Evolutionary conservation across 1,284 basidiomycete species (phyloP), one percentile per base, ranked within the genome.

Genomic region (Earliella scabrosa): DNA sequence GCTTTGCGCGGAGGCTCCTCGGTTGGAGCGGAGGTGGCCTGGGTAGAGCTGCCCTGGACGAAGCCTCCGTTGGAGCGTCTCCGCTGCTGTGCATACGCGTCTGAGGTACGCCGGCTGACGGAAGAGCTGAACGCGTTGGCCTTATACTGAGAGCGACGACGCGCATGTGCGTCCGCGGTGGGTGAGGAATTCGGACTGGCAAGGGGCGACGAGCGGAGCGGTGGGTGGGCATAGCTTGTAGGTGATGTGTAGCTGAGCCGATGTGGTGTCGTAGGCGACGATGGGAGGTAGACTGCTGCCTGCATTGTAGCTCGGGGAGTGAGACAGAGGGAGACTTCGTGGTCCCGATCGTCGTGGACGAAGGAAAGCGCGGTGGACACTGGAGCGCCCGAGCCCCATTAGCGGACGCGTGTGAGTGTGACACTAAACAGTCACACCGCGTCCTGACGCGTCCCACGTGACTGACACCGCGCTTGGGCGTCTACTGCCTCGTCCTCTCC

Each of bases 1-100:
- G 71, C 59, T 49, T 81, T 82, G 56, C 77, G 72, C 1, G 77
- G 68, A 0, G 68, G 63, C 50, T 80, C 79, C 29, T 71, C 59
- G 0, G 62, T 60, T 4, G 54, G 48, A 4, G 41, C 52, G n/a
- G n/a, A n/a, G 11, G 55, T 49, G 10, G 50, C 35, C 35, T 40
- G 39, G 36, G 38, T 57, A 45, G 46, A 45, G 24, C 40, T 55
- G 11, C 52, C 52, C 11, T 44, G 50, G 16, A 41, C 46, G 35
- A 44, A 51, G 10, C 4, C 32, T 3, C 26, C 39, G 29, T 45
- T 56, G 13, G 58, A 44, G 16, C 40, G 39, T 8, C 60, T 44
- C 6, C 61, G 54, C 11, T n/a, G n/a, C n/a, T 38, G 23, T 18
- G 20, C 45, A 10, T 50, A 51, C 3, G 52, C 34, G n/a, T 55